A percentile compares a stretch with the other conserved stretches of the same genome.
These are phyloP conservation scores for Phytopythium helicoides DNA, from an alignment of 352 stramenopile species.

Conservation along the genomic window DNA sequence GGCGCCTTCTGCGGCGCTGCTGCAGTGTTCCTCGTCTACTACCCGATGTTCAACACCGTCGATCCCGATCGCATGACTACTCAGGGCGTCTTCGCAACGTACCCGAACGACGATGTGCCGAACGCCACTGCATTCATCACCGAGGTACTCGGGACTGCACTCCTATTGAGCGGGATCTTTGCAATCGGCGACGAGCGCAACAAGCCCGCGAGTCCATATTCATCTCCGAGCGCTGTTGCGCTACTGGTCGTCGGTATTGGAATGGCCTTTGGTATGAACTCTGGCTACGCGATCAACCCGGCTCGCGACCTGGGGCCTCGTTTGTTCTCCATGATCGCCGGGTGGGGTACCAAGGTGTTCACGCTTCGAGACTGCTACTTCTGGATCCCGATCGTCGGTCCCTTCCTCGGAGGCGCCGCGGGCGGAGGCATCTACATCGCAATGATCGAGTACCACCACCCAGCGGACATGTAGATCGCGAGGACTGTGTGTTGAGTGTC, in stretches of 20 bases:
- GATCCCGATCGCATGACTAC: constrained; percentile 35
- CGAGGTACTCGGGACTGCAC: constrained; percentile 39
- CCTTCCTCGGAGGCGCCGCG: constrained; percentile 18
- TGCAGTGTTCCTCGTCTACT: constrained; percentile 55
- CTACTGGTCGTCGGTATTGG: constrained; percentile 59
- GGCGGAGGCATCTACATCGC: constrained; percentile 17
- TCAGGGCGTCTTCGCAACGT: constrained; percentile 42
- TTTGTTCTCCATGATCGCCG: constrained; percentile 20
- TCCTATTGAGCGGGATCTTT: constrained; percentile 65
- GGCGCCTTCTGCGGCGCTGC: constrained; percentile 39
- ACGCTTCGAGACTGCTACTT: constrained; percentile 26
- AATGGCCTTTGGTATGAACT: constrained; percentile 74
- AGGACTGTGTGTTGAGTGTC: too few species aligned
- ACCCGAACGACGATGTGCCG: constrained; percentile 39
- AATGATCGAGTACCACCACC: constrained; percentile 23
- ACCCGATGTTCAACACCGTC: constrained; percentile 39
- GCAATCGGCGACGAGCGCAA: constrained; percentile 56
- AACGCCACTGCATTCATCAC: constrained; percentile 35
- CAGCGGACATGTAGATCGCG: background rate
- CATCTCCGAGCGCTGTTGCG: constrained; percentile 38
- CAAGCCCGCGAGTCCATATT: constrained; percentile 43
- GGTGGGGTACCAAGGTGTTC: constrained; percentile 29
- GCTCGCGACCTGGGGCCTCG: constrained; percentile 25
- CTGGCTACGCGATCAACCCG: constrained; percentile 50
- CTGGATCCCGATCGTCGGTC: constrained; percentile 32